Percentiles rank a stretch among this genome's conserved stretches.
Conservation (phyloP, 2,329 filamentous ascomycete species). For the Ramichloridium luteum region DNA sequence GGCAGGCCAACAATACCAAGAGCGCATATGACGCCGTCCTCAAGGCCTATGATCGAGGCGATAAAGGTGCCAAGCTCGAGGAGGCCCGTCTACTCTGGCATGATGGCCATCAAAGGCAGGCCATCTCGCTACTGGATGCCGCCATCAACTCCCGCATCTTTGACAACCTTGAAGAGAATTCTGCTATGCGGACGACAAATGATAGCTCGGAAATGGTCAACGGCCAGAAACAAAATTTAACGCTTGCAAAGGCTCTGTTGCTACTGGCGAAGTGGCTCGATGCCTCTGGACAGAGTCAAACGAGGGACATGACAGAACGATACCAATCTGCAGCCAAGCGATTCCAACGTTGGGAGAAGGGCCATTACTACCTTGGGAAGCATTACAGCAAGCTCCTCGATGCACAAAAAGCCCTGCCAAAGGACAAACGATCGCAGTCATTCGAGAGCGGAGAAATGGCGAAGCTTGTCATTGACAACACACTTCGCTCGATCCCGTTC, state of each 20-base stretch:
- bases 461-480: constrained; percentile 87
- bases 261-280: constrained; percentile 95
- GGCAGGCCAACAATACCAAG: constrained; percentile 70
- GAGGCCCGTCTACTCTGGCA: constrained; percentile 89
- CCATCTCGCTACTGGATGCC: constrained; percentile 78
- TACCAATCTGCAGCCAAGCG: constrained; percentile 73
- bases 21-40: constrained; percentile 91
- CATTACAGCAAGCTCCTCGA: constrained; percentile 96
- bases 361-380: constrained; percentile 90
- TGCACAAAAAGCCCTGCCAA: constrained; percentile 66
- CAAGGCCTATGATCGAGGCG: constrained; percentile 71
- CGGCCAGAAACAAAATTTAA: constrained; percentile 39
- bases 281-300: constrained; percentile 82
- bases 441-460: constrained; percentile 66
- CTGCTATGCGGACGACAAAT: constrained; percentile 5
- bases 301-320: constrained; percentile 62
- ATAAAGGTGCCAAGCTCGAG: constrained; percentile 82
- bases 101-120: constrained; percentile 84
- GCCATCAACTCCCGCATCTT: constrained; percentile 77
- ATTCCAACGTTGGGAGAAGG: constrained; percentile 73
- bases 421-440: constrained; percentile 51
- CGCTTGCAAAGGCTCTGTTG: constrained; percentile 69
- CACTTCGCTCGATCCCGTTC: constrained; percentile 70
- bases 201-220: constrained; percentile 14
- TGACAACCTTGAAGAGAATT: constrained; percentile 20